These are phyloP conservation scores for Volvox reticuliferus DNA, from an alignment of 139 green algal species.

Conservation along the genomic window DNA sequence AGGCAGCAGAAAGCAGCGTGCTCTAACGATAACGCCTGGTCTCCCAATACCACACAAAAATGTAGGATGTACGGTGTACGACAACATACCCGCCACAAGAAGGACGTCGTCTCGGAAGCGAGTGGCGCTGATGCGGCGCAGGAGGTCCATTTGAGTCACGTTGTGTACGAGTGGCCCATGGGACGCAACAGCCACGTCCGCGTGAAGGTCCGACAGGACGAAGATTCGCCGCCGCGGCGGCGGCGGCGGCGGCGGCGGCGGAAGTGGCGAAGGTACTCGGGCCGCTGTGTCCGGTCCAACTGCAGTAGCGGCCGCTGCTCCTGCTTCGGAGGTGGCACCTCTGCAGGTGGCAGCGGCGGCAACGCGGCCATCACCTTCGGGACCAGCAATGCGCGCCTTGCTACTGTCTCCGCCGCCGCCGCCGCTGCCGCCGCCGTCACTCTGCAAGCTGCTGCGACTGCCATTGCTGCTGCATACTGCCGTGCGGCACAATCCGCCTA, in stretches of 20 bases:
- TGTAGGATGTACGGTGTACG: too few relatives aligned
- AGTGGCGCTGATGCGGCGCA: constrained; percentile 3
- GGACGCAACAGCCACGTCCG: not conserved
- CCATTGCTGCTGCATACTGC: too few relatives aligned
- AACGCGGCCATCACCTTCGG: too few relatives aligned
- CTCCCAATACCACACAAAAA: too few relatives aligned
- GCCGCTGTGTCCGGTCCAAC: not conserved
- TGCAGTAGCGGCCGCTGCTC: not conserved
- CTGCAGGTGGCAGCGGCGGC: too few relatives aligned
- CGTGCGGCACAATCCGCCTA: too few relatives aligned
- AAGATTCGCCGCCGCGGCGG: not conserved
- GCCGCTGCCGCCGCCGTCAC: not conserved
- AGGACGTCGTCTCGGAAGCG: constrained; percentile 21
- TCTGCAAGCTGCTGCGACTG: too few relatives aligned
- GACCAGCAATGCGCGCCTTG: too few relatives aligned
- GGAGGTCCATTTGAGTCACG: constrained; percentile 17
- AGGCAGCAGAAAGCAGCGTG: too few relatives aligned
- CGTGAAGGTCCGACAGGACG: constrained; percentile 42
- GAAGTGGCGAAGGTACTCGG: not conserved
- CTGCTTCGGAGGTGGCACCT: too few relatives aligned
- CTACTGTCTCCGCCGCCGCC: too few relatives aligned
- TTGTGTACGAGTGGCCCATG: not conserved
- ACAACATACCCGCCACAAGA: constrained; percentile 20
- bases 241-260: not conserved
- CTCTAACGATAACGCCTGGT: too few relatives aligned